Evolutionary conservation across 2,329 filamentous ascomycete species (phyloP), one percentile per base, ranked within the genome.

Genomic region (Fusarium cyanostomum): DNA sequence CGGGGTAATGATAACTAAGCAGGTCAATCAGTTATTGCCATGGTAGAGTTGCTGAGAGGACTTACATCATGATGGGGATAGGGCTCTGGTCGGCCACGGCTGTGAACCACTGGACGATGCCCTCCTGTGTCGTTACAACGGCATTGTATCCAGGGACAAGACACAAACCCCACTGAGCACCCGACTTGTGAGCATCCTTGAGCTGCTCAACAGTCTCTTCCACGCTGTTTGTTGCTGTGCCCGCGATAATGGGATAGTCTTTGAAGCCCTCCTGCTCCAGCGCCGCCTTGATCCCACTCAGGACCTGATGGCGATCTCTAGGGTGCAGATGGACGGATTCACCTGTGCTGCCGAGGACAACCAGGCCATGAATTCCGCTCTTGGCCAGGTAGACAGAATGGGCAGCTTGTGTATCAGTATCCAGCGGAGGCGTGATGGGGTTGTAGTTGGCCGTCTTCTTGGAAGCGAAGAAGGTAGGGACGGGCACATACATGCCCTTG

Each of bases 301-400:
- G 79, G 41, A 89, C 75, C 39, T 80, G 75, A 54, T 77, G 78
- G 30, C 87, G 84, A 66, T 89, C 87, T n/a, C 76, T 68, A n/a
- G 79, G 79, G 16, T 83, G 81, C 44, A 89, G 77, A 73, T 89
- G 86, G 38, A 89, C 83, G 1, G 85, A 84, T 72, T 89, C 87
- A 56, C 87, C 87, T 0, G 87, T 89, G 34, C 82, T 86, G 21
- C 87, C 87, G 45, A 89, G 82, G 35, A 89, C 78, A 10, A 89
- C 85, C 24, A 89, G 78, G 18, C 87, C 87, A 27, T 79, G 79
- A 66, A 89, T 84, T 53, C 87, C 87, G 63, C 81, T 80, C 49
- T 81, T 79, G 33, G 86, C 86, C 33, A 89, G 83, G 71, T 86
- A 86, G 7, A 89, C 70, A 9, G 81, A 81, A 78, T 89, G 86